Evolutionary conservation across 805 yeast species (phyloP).

Genomic region (Candida tallmaniae): DNA sequence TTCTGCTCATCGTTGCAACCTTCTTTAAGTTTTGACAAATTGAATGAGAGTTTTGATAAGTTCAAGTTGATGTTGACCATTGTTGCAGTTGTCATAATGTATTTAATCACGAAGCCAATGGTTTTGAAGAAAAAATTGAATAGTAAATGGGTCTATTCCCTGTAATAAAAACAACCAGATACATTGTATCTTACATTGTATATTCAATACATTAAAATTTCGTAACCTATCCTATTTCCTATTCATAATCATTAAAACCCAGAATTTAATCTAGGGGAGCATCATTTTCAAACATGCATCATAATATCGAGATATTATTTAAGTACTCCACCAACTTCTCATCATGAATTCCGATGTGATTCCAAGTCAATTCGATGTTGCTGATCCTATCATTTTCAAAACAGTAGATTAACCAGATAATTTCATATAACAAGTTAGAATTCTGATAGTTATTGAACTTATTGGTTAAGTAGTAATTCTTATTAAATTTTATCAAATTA

Average conservation of each 20-base stretch:
- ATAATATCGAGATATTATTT: slow-evolving; percentile 4
- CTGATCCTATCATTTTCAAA: slow-evolving; percentile 10
- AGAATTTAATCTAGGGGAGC: background rate
- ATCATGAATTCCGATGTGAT: slow-evolving; percentile 23
- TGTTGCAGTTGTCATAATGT: slow-evolving; percentile 42
- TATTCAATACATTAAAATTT: no score
- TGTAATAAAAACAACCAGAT: background rate
- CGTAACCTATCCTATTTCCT: no score
- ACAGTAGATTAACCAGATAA: slow-evolving; percentile 35
- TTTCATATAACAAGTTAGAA: slow-evolving; percentile 33
- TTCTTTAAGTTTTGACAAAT: slow-evolving; percentile 75
- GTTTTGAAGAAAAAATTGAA: slow-evolving; percentile 51
- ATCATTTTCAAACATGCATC: background rate
- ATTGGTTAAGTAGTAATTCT: slow-evolving; percentile 26
- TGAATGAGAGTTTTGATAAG: slow-evolving; percentile 65
- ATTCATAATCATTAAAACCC: background rate
- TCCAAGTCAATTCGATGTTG: slow-evolving; percentile 20
- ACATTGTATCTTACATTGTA: no score
- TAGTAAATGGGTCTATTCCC: slow-evolving; percentile 43
- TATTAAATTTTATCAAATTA: slow-evolving; percentile 14
- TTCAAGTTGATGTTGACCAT: slow-evolving; percentile 60
- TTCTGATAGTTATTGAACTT: slow-evolving; percentile 32
- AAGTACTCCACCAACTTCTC: slow-evolving; percentile 9
- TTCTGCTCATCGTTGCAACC: slow-evolving; percentile 80
- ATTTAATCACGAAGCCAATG: slow-evolving; percentile 51